A percentile compares a stretch with the other conserved stretches of the same genome.
Conservation (phyloP, 306 rosid species). For the Phaseolus lunatus region DNA sequence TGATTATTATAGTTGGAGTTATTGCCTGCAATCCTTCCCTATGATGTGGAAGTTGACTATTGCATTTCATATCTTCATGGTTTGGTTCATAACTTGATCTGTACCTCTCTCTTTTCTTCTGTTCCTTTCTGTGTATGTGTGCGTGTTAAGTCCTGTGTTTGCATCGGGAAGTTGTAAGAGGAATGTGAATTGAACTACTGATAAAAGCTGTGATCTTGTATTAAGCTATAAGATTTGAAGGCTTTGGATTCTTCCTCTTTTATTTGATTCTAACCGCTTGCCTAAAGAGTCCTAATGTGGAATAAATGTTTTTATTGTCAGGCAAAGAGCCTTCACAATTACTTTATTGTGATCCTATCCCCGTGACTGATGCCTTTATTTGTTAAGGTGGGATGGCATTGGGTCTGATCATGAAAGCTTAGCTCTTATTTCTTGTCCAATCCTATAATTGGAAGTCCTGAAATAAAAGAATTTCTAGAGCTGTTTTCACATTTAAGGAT, state of each 20-base stretch:
- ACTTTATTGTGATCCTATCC: background rate
- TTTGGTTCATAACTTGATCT: background rate
- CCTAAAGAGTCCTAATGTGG: background rate
- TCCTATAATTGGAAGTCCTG: too few relatives aligned
- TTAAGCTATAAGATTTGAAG: constrained; percentile 47
- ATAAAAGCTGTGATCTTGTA: constrained; percentile 30
- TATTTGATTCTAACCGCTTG: background rate
- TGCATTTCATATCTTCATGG: constrained; percentile 9
- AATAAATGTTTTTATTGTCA: background rate
- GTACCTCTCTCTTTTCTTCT: background rate
- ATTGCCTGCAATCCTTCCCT: constrained; percentile 14
- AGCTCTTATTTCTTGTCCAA: too few relatives aligned
- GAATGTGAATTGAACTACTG: constrained; percentile 34
- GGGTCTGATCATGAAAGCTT: too few relatives aligned
- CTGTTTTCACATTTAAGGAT: too few relatives aligned
- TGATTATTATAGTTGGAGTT: background rate
- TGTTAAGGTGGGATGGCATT: background rate
- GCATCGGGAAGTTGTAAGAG: background rate
- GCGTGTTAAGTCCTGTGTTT: background rate
- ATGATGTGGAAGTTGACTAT: constrained; percentile 24
- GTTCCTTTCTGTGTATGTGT: background rate
- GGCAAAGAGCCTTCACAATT: background rate
- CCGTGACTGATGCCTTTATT: background rate
- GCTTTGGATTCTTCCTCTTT: background rate
- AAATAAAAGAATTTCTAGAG: too few relatives aligned